Evolutionary conservation across 805 yeast species (phyloP).

Genomic region (Wickerhamomyces queroliae): DNA sequence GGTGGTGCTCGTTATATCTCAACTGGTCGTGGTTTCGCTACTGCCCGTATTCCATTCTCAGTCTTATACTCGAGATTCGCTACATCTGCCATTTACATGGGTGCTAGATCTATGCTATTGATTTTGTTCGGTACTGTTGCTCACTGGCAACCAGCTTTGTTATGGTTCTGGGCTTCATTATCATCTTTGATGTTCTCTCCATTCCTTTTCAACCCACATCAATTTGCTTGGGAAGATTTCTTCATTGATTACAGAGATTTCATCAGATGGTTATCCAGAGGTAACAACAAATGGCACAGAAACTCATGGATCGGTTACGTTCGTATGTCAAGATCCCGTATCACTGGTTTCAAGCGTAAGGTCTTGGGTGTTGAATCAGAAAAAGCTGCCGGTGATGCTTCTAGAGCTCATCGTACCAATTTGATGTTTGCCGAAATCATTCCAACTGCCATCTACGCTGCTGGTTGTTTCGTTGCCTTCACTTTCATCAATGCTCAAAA

Average conservation of each 20-base stretch:
- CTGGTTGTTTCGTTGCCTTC: conserved; percentile 75
- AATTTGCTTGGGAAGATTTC: conserved; percentile 93
- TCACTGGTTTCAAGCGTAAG: conserved; percentile 78
- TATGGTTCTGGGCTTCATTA: conserved; percentile 97
- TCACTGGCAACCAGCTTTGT: conserved; percentile 86
- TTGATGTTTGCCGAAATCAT: conserved; percentile 64
- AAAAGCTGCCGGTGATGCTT: conserved; percentile 77
- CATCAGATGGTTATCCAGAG: conserved; percentile 87
- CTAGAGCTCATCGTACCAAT: conserved; percentile 78
- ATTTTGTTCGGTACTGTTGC: conserved; percentile 68
- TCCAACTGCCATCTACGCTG: conserved; percentile 68
- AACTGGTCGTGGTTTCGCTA: conserved; percentile 84
- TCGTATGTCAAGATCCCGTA: conserved; percentile 76
- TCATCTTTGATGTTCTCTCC: conserved; percentile 88
- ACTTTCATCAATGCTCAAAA: conserved; percentile 83
- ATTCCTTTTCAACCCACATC: conserved; percentile 95
- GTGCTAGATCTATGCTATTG: conserved; percentile 72
- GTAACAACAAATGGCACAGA: conserved; percentile 84
- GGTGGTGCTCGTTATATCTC: conserved; percentile 88
- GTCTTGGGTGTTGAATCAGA: conserved; percentile 73
- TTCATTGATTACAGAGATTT: conserved; percentile 94
- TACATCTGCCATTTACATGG: conserved; percentile 78
- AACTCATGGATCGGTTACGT: conserved; percentile 86
- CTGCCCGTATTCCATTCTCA: conserved; percentile 72
- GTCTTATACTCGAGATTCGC: conserved; percentile 74